Base-by-base conservation (phyloP, 2,329 filamentous ascomycete species). In the Cladophialophora immunda region DNA sequence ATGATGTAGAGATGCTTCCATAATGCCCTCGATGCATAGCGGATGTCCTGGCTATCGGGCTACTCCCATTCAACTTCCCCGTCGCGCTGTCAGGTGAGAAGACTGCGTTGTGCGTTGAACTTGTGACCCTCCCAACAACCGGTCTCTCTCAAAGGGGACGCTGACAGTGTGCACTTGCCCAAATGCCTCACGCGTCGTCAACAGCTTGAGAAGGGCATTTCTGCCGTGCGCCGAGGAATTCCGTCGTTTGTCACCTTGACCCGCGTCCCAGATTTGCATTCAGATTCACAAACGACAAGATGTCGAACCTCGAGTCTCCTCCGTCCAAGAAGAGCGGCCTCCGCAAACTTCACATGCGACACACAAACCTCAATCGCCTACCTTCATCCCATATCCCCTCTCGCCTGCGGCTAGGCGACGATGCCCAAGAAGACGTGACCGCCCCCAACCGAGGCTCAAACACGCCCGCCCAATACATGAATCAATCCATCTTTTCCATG, bases 401-500 rank as follows among this genome's bases (percentile, higher is more conserved):
- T 63, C 83, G 83, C 63, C 82, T 89, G 68, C 83, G 81, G 72
- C 83, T 86, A 73, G 85, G 85, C 32, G 84, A 86, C 68, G 87
- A 89, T 77, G 84, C 82, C 4, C 81, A 89, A 19, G 84, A 88
- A 45, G 88, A 89, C 75, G 85, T 86, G 67, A 86, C 86, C 15
- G 86, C 86, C 58, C 83, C 85, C 1, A 84, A 82, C n/a, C 74
- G 71, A 36, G 75, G 72, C 47, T 70, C 70, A 60, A 72, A 72
- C 15, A 78, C 78, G n/a, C 77, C 80, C 60, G 76, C 82, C 56
- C 80, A 84, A 68, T 92, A 93, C 75, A 92, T 97, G 89, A 95
- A 97, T 78, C 94, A 97, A 83, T 96, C 92, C 71, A 90, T 98
- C 63, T 97, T 97, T 78, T 93, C 93, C 62, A 87, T 98, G 80